Evolutionary conservation across 73 alveolate genomes (phyloP), one percentile per base, ranked within the genome.

Genomic region (Blepharisma japonicum): DNA sequence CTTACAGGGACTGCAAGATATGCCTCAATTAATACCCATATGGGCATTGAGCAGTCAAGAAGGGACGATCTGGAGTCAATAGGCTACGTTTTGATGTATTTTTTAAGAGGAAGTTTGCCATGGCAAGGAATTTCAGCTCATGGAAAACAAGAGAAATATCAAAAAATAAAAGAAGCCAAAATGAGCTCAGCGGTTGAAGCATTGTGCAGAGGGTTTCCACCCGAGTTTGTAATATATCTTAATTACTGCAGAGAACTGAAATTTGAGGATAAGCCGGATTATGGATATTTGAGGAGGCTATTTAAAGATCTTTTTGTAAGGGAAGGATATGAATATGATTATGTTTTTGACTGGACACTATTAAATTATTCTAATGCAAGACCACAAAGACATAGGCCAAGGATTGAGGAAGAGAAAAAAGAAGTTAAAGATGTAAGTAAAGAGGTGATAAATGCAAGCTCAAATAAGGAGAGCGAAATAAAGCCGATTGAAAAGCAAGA

Each of bases 231-330:
- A 66, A n/a, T 27, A 0, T 80, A 55, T 67, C 72, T 88, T 71
- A 56, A 67, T 6, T 91, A 91, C 56, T 53, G 83, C 50, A 61
- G 90, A 46, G 48, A 74, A 20, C 55, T 91, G 42, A 47, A 68
- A 11, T 84, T 91, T 89, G 94, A 91, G 8, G 96, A 89, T 7
- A 83, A 81, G 55, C 97, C 96, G 32, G 97, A 86, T 71, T 91
- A 91, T 56, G 55, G 70, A 21, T 82, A 72, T 67, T 54, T 91
- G 45, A 77, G 92, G 32, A 48, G 83, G 55, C 77, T 83, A 23
- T 82, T 91, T 67, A 86, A 77, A 81, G 89, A 71, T 5, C 83
- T 77, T n/a, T 51, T 51, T 8, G 27, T 55, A 27, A 77, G 39
- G 46, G 32, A 55, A 54, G 79, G 56, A 4, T 77, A 54, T 25